Conservation (phyloP, 2,329 filamentous ascomycete species). For the Talaromyces sp. region DNA sequence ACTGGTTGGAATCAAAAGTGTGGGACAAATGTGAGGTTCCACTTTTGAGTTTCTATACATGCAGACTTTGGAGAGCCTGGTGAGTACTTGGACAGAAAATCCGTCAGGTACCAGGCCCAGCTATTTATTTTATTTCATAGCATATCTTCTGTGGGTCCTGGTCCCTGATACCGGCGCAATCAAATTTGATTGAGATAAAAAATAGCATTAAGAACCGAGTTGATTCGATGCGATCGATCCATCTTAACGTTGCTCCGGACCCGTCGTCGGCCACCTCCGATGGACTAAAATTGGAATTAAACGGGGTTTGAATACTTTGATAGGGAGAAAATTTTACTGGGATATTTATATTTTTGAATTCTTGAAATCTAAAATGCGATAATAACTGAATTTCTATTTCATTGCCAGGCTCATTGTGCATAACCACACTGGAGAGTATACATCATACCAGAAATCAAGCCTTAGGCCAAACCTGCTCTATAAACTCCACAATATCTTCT, state of each 20-base stretch:
- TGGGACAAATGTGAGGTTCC: background rate
- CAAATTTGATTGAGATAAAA: background rate
- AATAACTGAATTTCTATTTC: background rate
- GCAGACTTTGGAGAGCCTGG: background rate
- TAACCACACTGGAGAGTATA: background rate
- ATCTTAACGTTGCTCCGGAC: background rate
- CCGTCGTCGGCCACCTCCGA: constrained; percentile 10
- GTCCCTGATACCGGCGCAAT: background rate
- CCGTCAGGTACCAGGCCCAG: background rate
- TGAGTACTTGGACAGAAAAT: background rate
- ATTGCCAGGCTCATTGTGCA: background rate
- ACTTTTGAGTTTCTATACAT: background rate
- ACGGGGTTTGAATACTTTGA: background rate
- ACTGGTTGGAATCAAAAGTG: too few relatives aligned
- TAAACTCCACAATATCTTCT: constrained; percentile 35
- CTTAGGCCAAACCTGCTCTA: constrained; percentile 23
- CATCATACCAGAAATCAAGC: background rate
- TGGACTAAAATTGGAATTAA: background rate
- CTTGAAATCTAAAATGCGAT: background rate
- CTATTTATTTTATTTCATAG: background rate
- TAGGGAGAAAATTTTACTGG: background rate
- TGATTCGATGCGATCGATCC: background rate
- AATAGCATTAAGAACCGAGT: background rate
- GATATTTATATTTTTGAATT: background rate
- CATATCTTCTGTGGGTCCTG: background rate